Percentiles rank a stretch among this genome's conserved stretches.
These are phyloP conservation scores for Sordariomycetes sp. DNA, from an alignment of 2,329 filamentous ascomycete genomes.

Conservation along the genomic window DNA sequence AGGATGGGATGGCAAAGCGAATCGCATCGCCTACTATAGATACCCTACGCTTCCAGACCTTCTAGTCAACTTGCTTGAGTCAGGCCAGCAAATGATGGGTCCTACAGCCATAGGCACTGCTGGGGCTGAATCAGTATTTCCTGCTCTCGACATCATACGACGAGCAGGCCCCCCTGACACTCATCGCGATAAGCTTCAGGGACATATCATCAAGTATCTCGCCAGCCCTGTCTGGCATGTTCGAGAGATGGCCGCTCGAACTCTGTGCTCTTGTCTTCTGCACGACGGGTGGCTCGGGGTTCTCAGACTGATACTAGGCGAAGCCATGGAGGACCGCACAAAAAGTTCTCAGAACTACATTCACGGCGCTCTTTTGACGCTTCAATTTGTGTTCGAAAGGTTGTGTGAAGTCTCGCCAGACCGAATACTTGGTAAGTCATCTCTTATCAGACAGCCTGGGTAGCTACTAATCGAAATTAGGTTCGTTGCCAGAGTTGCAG, in stretches of 20 bases:
- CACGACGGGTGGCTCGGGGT: conserved; percentile 36
- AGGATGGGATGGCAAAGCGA: conserved; percentile 55
- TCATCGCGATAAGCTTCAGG: conserved; percentile 43
- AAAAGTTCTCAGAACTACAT: conserved; percentile 37
- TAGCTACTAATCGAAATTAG: too few relatives aligned
- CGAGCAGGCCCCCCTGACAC: conserved; percentile 57
- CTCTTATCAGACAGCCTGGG: too few relatives aligned
- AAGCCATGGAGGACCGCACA: conserved; percentile 14
- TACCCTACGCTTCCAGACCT: conserved; percentile 58
- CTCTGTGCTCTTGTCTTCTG: conserved; percentile 55
- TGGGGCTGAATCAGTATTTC: conserved; percentile 66
- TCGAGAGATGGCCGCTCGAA: conserved; percentile 69
- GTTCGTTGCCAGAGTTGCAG: too few relatives aligned
- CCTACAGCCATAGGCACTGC: conserved; percentile 18
- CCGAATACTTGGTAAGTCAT: conserved; percentile 30
- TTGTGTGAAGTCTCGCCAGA: conserved; percentile 36
- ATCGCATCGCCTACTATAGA: conserved; percentile 60
- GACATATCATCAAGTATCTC: conserved; percentile 52
- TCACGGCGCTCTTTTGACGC: conserved; percentile 48
- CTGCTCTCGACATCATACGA: conserved; percentile 72
- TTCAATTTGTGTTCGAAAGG: conserved; percentile 48
- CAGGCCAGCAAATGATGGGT: conserved; percentile 35
- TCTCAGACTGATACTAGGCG: conserved; percentile 26
- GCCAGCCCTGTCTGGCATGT: conserved; percentile 70
- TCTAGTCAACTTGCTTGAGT: conserved; percentile 52